Base-by-base conservation (phyloP, 768 basidiomycete species). In the Mycena metata region DNA sequence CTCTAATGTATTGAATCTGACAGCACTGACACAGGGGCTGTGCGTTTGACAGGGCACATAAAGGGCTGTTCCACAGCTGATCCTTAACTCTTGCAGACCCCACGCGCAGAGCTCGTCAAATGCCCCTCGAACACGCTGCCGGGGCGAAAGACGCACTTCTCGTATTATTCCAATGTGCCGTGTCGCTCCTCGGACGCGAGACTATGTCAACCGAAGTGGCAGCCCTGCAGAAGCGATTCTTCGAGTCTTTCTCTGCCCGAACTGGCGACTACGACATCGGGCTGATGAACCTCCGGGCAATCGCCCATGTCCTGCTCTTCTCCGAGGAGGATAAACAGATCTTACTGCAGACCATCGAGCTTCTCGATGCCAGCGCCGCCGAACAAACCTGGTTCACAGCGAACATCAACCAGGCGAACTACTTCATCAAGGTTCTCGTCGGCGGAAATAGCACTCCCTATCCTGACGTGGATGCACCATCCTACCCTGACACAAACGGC, bases 401-500 rank as follows among this genome's bases (percentile, higher is more conserved):
- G 1, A 23, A 15, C 35, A 33, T 55, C 19, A 33, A 55, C 30
- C 52, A 55, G n/a, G 52, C 52, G 33, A 55, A 55, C 52, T 33
- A 55, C 35, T 55, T 55, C 52, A 39, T 55, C 30, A 55, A 55
- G 21, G 52, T 55, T 35, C 33, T 55, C 33, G 16, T 55, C 21
- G 52, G 52, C 17, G 52, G 52, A 33, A 55, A 55, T 17, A 16
- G 35, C 1, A 17, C 52, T 26, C 26, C 17, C 1, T 55, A 55
- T 55, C 21, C 17, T 26, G 52, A 55, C 35, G 52, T 55, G 7
- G 52, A 55, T 36, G 52, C 35, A 7, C 7, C 52, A 10, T 55
- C 52, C 10, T 23, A 15, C n/a, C 39, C 52, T n/a, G 52, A 55
- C 33, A 33, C 52, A 26, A 23, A 55, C 16, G 52, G 52, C 9